phyloP scores from a whole-genome alignment of 2,329 filamentous ascomycete species.

The Botrytis aclada region DNA sequence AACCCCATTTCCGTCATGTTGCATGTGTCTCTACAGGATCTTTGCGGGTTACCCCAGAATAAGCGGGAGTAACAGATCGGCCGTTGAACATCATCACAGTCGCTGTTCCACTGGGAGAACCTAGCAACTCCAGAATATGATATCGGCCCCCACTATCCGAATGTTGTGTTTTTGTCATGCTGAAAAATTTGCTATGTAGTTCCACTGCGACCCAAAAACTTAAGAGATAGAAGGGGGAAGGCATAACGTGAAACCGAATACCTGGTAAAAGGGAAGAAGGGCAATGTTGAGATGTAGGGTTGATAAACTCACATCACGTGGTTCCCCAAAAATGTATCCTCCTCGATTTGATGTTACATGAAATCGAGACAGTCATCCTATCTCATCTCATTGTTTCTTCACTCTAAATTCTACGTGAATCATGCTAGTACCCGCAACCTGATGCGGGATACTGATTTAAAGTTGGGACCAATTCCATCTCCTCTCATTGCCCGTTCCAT shows the following conservation, averaged over 20 bases:
- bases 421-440: not conserved
- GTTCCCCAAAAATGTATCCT: not conserved
- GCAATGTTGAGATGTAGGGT: not conserved
- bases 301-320: not conserved
- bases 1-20: constrained; percentile 10
- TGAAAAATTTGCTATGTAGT: not conserved
- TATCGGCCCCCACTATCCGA: constrained; percentile 12
- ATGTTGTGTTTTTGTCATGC: not conserved
- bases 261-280: not conserved
- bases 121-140: constrained; percentile 13
- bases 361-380: not conserved
- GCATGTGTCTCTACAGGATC: constrained; percentile 13
- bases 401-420: not conserved
- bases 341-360: not conserved
- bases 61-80: constrained; percentile 17
- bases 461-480: not conserved
- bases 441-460: not conserved
- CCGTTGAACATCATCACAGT: constrained; percentile 13
- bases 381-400: not conserved
- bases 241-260: not conserved
- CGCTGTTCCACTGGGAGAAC: constrained; percentile 8
- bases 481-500: not conserved
- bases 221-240: not conserved
- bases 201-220: not conserved
- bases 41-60: constrained; percentile 9